Base-by-base conservation (phyloP, 495 filamentous ascomycete genomes). In the Aspergillus incahuasiensis region DNA sequence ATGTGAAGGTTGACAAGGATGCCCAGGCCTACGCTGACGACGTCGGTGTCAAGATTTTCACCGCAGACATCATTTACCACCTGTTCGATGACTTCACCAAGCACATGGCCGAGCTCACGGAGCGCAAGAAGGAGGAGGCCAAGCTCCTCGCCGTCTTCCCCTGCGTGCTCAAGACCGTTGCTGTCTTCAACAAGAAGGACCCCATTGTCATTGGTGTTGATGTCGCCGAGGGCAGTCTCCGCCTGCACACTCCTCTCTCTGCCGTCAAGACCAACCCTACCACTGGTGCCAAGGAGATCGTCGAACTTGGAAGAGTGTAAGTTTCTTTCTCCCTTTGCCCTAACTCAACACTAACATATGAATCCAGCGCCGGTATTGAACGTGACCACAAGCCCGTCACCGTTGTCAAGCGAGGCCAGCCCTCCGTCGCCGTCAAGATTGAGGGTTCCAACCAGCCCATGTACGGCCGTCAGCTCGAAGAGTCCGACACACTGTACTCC, bases 1-100 rank as follows among this genome's bases (percentile, higher is more conserved):
- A 99, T 67, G 95, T 99, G 70, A 96, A 96, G 77, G 88, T 99
- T 20, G 95, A 99, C 72, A 97, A 96, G 71, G 95, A 99, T 64
- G 95, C 95, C 1, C 81, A 86, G 62, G 80, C 80, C 13, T 96
- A 97, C 62, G 95, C 95, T 39, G 89, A 96, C 9, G 91, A 97
- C 51, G 83, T 96, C 38, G 92, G 92, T 28, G 89, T 99, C 68
- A 99, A 96, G 81, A 90, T 99, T 65, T 97, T 97, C 78, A 95
- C 90, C 0, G 95, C 95, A 6, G 91, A 99, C 62, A 99, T 99
- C 63, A 99, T 99, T 59, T 99, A 99, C 68, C 95, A 99, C 68
- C 78, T 99, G 50, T 99, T 99, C 69, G 95, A 99, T 67, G 79
- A 86, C 58, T 99, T 97, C 77, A 97, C 89, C 39, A 88, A 87